Base-by-base conservation (phyloP, 108 stramenopile genomes). In the Schizochytrium sp. region DNA sequence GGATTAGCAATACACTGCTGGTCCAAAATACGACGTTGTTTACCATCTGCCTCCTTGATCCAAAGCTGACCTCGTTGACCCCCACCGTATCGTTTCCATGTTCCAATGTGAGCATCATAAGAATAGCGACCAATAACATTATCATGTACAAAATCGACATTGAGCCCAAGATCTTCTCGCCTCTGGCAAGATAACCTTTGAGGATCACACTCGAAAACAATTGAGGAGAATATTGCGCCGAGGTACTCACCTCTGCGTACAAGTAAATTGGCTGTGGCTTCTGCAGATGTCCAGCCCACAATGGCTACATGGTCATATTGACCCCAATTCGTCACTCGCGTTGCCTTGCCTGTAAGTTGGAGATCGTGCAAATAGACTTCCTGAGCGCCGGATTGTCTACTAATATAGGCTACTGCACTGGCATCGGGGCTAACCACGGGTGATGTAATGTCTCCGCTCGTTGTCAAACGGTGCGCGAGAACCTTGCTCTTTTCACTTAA, bases 51-150 rank as follows among this genome's bases (percentile, higher is more conserved):
- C 1, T 2, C 64, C 42, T 44, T 38, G 28, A 69, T 7, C 64
- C 64, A 69, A 15, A 38, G 42, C 64, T 69, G 64, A 44, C 64
- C 64, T 0, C 10, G 8, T 38, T 44, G 64, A 7, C 64, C 64
- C 10, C 64, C 64, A 44, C 44, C 44, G 64, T 69, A 69, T 38
- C 64, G 64, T 69, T 69, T 69, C 64, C 64, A 69, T 5, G 64
- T 44, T 8, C 64, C 64, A 38, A 69, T 44, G 28, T 69, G 64
- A 38, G 64, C 64, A 44, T 69, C 64, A 44, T 44, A 15, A 0
- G 64, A 69, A 69, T 44, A 69, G 19, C 64, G 64, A 3, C 64
- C 64, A 10, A 69, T 38, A 28, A 44, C 12, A 7, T 69, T 69
- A 10, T 12, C 64, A 44, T 69, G 19, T 38, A 10, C 40, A 7